Percentiles rank a stretch among this genome's conserved stretches.
Conservation (phyloP, 345 rosid species). For the Gossypium bickii region DNA sequence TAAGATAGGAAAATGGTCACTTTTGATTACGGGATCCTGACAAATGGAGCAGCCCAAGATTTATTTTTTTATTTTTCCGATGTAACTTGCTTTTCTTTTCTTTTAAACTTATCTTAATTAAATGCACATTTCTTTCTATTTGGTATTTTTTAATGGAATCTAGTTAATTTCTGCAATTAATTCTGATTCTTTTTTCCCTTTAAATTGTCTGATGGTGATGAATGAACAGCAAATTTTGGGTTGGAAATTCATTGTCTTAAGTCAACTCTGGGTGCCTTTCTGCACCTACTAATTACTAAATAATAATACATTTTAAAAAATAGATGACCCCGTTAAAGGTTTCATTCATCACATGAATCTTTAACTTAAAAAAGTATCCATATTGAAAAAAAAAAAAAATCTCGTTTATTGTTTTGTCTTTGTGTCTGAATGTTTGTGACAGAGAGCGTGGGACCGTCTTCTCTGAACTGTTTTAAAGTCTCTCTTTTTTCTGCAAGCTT, state of each 20-base stretch:
- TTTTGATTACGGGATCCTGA: too few species aligned
- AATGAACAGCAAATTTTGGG: not conserved
- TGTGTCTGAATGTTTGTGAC: conserved; percentile 1
- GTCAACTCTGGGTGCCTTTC: not conserved
- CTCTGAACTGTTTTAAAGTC: not conserved
- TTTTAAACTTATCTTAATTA: not conserved
- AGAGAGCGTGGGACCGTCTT: not conserved
- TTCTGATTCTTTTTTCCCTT: not conserved
- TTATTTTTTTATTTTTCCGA: too few species aligned
- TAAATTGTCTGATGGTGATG: not conserved
- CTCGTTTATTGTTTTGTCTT: not conserved
- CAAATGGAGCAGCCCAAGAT: too few species aligned
- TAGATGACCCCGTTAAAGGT: not conserved
- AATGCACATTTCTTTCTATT: too few species aligned
- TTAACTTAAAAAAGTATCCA: not conserved
- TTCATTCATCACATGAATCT: not conserved
- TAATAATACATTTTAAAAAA: not conserved
- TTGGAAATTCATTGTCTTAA: too few species aligned
- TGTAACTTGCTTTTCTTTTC: too few species aligned
- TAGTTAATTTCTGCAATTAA: too few species aligned
- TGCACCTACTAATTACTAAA: not conserved
- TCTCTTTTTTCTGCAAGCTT: not conserved
- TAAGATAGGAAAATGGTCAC: too few species aligned
- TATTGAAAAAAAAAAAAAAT: not conserved
- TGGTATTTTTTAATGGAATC: not conserved